phyloP scores from a whole-genome alignment of 345 rosid genomes.

The Clarkia xantiana region DNA sequence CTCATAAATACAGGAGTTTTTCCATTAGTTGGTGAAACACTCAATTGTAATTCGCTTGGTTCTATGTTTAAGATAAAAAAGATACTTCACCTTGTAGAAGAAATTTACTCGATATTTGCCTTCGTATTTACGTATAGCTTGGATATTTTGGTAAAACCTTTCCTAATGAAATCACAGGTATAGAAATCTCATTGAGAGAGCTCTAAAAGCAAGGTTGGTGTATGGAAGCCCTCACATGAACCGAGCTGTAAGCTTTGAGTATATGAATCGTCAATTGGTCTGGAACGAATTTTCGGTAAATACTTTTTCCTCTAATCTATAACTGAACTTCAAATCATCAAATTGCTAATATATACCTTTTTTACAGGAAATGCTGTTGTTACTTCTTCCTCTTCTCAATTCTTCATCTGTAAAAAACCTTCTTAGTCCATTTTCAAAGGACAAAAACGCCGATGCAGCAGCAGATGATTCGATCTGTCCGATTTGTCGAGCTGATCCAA shows the following conservation, averaged over 20 bases:
- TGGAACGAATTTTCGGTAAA: constrained; percentile 99
- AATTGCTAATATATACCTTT: background rate
- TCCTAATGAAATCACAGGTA: constrained; percentile 30
- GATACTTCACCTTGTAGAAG: too few species aligned
- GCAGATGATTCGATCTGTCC: constrained; percentile 60
- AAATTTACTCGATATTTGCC: too few species aligned
- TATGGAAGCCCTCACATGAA: constrained; percentile 88
- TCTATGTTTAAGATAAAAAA: too few species aligned
- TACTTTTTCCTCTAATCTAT: constrained; percentile 5
- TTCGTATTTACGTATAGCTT: background rate
- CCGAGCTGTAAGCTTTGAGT: constrained; percentile 94
- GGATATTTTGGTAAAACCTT: background rate
- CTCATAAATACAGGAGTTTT: too few species aligned
- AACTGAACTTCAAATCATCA: background rate
- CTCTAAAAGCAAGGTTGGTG: constrained; percentile 82
- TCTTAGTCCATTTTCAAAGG: constrained; percentile 74
- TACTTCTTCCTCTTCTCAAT: constrained; percentile 96
- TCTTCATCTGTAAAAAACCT: constrained; percentile 64
- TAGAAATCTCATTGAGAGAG: constrained; percentile 84
- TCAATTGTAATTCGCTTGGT: too few species aligned
- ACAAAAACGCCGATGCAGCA: constrained; percentile 44
- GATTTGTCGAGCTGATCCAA: constrained; percentile 63
- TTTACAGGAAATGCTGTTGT: constrained; percentile 81
- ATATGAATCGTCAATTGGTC: constrained; percentile 94
- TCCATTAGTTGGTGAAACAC: background rate